phyloP scores from a whole-genome alignment of 257 asterid species.

The Anisodus tanguticus region DNA sequence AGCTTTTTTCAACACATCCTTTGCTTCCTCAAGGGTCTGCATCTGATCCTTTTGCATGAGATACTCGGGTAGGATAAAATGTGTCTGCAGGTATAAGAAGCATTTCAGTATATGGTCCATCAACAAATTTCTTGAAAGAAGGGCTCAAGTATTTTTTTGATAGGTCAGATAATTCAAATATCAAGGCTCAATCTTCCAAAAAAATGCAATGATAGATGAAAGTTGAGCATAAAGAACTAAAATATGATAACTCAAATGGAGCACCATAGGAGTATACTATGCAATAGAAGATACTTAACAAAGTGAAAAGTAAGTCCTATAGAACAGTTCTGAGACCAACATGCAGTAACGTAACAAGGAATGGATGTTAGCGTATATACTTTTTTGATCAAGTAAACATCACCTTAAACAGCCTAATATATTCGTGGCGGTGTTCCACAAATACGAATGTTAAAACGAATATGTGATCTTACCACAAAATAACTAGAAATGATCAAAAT shows the following conservation, averaged over 20 bases:
- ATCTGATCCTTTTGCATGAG: slow-evolving; percentile 85
- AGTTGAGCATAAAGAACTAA: not conserved
- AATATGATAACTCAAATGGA: slow-evolving; percentile 6
- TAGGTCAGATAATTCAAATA: slow-evolving; percentile 9
- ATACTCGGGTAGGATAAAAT: slow-evolving; percentile 81
- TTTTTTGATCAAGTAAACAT: too few relatives aligned
- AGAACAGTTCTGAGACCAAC: not conserved
- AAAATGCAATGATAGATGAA: not conserved
- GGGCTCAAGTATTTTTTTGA: not conserved
- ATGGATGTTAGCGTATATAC: not conserved
- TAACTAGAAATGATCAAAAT: not conserved
- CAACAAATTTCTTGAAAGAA: not conserved
- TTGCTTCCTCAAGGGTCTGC: slow-evolving; percentile 92
- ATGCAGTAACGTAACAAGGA: not conserved
- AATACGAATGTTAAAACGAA: not conserved
- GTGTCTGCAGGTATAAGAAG: slow-evolving; percentile 58
- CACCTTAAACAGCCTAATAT: not conserved
- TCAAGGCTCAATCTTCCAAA: not conserved
- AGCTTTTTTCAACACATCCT: slow-evolving; percentile 77
- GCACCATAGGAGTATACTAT: not conserved
- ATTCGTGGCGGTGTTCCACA: not conserved
- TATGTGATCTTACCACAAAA: not conserved
- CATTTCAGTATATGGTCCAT: slow-evolving; percentile 26
- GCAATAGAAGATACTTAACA: not conserved
- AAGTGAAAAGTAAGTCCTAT: not conserved